Conservation (phyloP, 1,284 basidiomycete species). For the Schizophyllum amplum region DNA sequence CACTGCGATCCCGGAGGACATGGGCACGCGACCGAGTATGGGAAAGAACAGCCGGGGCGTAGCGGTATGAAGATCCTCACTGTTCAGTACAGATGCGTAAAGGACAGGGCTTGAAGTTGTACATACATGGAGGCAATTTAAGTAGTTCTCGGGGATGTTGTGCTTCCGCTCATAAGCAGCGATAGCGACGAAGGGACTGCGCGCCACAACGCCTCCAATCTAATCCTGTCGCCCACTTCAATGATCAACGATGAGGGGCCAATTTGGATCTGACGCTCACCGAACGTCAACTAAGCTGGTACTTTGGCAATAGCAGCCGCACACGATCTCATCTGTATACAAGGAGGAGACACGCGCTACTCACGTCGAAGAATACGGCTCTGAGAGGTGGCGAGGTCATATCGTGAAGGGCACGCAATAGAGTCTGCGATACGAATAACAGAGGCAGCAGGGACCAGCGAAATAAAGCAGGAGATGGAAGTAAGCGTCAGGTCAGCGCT, state of each 20-base stretch:
- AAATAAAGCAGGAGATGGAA: neutral
- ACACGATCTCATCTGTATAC: neutral
- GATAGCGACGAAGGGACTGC: conserved; percentile 70
- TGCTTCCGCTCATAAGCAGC: conserved; percentile 57
- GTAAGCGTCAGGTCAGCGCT: neutral
- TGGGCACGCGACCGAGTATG: neutral
- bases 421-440: neutral
- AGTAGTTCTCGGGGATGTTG: conserved; percentile 59
- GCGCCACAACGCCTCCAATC: conserved; percentile 72
- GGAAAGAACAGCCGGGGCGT: neutral
- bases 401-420: conserved; percentile 2
- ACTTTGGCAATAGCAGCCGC: neutral
- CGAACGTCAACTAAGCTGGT: neutral
- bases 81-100: neutral
- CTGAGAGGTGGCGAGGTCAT: conserved; percentile 30
- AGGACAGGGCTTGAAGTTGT: neutral
- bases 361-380: conserved; percentile 60
- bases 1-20: conserved; percentile 27
- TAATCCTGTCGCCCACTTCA: conserved; percentile 10
- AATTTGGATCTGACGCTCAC: neutral
- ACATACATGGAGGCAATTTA: conserved; percentile 70
- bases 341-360: too few species aligned
- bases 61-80: neutral
- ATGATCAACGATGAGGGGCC: neutral
- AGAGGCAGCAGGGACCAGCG: too few species aligned